These are phyloP conservation scores for Suillus subluteus DNA, from an alignment of 768 basidiomycete species.

Conservation along the genomic window DNA sequence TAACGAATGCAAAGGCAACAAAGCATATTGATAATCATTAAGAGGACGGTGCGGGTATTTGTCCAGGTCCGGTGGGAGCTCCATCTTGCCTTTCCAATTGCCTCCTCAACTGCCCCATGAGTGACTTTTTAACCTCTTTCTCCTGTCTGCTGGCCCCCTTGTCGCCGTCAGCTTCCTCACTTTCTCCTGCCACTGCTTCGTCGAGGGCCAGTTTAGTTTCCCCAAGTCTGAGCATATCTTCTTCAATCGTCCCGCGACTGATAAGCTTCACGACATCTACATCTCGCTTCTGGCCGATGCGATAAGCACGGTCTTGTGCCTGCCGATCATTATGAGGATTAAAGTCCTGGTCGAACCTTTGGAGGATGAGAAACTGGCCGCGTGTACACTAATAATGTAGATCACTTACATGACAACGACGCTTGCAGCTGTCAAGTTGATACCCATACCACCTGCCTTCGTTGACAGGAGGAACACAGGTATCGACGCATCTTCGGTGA, in stretches of 20 bases:
- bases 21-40: slow-evolving; percentile 19
- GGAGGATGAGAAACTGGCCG: slow-evolving; percentile 16
- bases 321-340: slow-evolving; percentile 98
- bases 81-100: slow-evolving; percentile 70
- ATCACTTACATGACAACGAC: slow-evolving; percentile 84
- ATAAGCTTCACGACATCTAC: slow-evolving; percentile 96
- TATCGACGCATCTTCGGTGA: slow-evolving; percentile 82
- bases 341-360: slow-evolving; percentile 96
- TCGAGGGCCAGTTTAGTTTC: slow-evolving; percentile 91
- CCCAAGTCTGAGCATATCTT: slow-evolving; percentile 91
- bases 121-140: slow-evolving; percentile 81
- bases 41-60: slow-evolving; percentile 1
- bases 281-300: slow-evolving; percentile 92
- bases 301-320: slow-evolving; percentile 96
- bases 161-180: slow-evolving; percentile 57
- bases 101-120: slow-evolving; percentile 83
- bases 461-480: slow-evolving; percentile 90
- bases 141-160: slow-evolving; percentile 69
- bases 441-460: slow-evolving; percentile 94
- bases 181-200: slow-evolving; percentile 86
- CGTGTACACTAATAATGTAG: not conserved
- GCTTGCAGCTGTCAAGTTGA: slow-evolving; percentile 94
- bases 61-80: slow-evolving; percentile 12
- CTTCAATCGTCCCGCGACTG: slow-evolving; percentile 90
- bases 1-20: slow-evolving; percentile 19